These are phyloP conservation scores for Tritrichomonas musculus DNA, from an alignment of 208 protist species.

Conservation along the genomic window DNA sequence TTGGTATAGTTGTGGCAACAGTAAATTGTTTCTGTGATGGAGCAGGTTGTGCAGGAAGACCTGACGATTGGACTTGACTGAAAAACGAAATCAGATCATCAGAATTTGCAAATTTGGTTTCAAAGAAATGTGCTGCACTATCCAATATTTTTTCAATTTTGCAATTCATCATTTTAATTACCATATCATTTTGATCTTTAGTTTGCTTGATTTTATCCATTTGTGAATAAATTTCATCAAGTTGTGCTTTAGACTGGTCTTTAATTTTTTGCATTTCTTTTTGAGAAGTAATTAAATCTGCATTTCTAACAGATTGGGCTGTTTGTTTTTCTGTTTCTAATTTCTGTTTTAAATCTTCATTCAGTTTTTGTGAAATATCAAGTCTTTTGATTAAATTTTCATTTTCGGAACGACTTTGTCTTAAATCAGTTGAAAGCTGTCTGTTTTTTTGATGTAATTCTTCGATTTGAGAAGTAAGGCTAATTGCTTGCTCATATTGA, in stretches of 20 bases:
- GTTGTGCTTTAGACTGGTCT: not conserved
- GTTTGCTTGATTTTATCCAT: not conserved
- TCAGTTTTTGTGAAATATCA: not conserved
- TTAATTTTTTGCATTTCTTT: not conserved
- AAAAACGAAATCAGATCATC: not conserved
- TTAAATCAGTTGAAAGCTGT: not conserved
- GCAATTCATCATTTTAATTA: not conserved
- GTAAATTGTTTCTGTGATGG: too few relatives aligned
- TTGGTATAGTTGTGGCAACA: not conserved
- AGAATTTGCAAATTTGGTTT: not conserved
- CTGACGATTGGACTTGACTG: not conserved
- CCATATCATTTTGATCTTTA: not conserved
- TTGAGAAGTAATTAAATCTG: not conserved
- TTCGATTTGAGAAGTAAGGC: not conserved
- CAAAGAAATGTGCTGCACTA: not conserved
- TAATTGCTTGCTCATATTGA: not conserved
- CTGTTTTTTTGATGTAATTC: not conserved
- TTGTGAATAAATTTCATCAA: not conserved
- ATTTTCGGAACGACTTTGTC: not conserved
- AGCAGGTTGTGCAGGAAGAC: not conserved
- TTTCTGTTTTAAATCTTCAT: not conserved
- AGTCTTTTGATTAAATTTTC: not conserved
- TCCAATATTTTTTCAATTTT: not conserved
- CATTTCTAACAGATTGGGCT: not conserved
- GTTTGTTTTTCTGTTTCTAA: not conserved